A percentile compares a stretch with the other conserved stretches of the same genome.
Conservation (phyloP, 768 basidiomycete species). For the Naganishia antarctica region DNA sequence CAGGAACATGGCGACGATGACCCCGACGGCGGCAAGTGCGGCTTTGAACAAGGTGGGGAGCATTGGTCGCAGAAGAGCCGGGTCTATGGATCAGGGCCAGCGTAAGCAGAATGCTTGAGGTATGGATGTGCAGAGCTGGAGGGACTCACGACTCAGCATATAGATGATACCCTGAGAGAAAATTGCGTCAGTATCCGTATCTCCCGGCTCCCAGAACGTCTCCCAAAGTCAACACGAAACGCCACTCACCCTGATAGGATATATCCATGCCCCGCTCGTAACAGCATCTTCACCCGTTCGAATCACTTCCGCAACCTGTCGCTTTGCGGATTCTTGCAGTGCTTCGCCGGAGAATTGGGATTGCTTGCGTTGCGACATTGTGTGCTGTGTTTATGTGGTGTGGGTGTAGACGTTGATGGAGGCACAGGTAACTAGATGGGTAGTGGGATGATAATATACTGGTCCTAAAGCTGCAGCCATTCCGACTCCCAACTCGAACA, state of each 20-base stretch:
- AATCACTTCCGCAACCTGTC: constrained; percentile 37
- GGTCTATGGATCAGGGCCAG: constrained; percentile 14
- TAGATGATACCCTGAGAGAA: constrained; percentile 43
- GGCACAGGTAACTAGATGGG: no score
- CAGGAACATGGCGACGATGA: constrained; percentile 51
- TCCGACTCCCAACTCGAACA: no score
- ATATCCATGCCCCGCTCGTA: constrained; percentile 43
- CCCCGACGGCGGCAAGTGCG: constrained; percentile 35
- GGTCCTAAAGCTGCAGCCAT: no score
- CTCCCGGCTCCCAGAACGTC: no score
- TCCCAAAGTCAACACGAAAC: no score
- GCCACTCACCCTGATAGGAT: constrained; percentile 44
- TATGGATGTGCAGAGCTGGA: not conserved
- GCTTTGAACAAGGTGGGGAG: constrained; percentile 44
- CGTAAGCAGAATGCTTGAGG: not conserved
- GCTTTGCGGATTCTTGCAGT: constrained; percentile 34
- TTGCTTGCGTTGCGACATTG: constrained; percentile 18
- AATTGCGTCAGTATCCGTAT: no score
- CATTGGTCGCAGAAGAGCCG: constrained; percentile 35
- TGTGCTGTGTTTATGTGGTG: not conserved
- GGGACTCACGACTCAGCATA: constrained; percentile 37
- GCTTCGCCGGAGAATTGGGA: constrained; percentile 12
- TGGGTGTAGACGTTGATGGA: not conserved
- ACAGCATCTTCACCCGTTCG: constrained; percentile 40
- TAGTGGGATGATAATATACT: no score